Conservation (phyloP, 2,329 filamentous ascomycete genomes). For the Zalaria sp. region DNA sequence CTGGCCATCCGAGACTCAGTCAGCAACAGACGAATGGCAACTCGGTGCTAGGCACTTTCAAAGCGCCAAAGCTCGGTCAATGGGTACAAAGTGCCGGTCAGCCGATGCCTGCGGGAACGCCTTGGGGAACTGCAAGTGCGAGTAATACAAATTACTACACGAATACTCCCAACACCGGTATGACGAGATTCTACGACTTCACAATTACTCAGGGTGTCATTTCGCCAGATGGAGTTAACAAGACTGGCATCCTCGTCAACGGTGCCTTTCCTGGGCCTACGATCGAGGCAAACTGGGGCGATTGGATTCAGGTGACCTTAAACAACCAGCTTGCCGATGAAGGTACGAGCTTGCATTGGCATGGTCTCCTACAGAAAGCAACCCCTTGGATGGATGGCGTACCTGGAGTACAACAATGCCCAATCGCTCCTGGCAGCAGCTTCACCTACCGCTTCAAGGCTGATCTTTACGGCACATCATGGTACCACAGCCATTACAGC, state of each 20-base stretch:
- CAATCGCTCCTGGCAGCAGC: slow-evolving; percentile 22
- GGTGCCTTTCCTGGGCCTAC: slow-evolving; percentile 6
- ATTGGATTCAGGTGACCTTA: slow-evolving; percentile 20
- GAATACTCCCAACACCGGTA: slow-evolving; percentile 17
- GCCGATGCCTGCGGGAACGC: slow-evolving; percentile 9
- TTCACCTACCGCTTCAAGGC: slow-evolving; percentile 26
- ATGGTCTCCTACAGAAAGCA: slow-evolving; percentile 32
- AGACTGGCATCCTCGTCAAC: slow-evolving; percentile 9
- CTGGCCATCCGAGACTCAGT: slow-evolving; percentile 1
- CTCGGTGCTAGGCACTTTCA: slow-evolving; percentile 8
- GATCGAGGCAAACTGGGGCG: slow-evolving; percentile 13
- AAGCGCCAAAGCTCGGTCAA: slow-evolving; percentile 7
- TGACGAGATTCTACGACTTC: slow-evolving; percentile 19
- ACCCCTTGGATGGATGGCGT: slow-evolving; percentile 40
- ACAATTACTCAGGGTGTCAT: slow-evolving; percentile 15
- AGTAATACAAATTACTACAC: slow-evolving; percentile 17
- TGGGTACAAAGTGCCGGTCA: slow-evolving; percentile 9
- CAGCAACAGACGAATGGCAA: slow-evolving; percentile 5
- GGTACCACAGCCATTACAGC: slow-evolving; percentile 23
- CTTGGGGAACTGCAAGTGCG: slow-evolving; percentile 15
- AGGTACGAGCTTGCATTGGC: slow-evolving; percentile 37
- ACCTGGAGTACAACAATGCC: slow-evolving; percentile 31
- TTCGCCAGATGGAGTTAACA: slow-evolving; percentile 19
- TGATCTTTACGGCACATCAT: slow-evolving; percentile 24
- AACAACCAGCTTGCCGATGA: slow-evolving; percentile 21